Evolutionary conservation across 352 stramenopile genomes (phyloP).

Genomic region (Phytopythium helicoides): DNA sequence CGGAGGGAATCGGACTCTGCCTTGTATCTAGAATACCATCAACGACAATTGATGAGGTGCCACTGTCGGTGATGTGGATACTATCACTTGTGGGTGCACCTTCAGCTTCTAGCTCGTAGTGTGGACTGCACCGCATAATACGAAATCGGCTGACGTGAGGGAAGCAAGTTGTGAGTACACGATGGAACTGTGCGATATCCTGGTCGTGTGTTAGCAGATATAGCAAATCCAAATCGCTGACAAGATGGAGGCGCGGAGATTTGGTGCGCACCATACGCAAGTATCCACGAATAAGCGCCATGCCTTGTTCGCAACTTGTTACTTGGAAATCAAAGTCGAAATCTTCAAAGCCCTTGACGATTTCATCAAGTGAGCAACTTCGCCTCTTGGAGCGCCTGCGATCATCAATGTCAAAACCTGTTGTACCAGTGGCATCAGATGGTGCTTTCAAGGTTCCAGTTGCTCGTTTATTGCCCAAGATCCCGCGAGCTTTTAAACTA

Average conservation of each 20-base stretch:
- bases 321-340: conserved; percentile 55
- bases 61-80: conserved; percentile 8
- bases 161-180: conserved; percentile 35
- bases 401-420: not conserved
- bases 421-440: not conserved
- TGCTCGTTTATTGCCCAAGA: not conserved
- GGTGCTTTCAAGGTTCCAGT: not conserved
- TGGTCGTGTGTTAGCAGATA: conserved; percentile 37
- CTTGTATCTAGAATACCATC: conserved; percentile 7
- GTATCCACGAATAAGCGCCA: conserved; percentile 38
- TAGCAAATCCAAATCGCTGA: conserved; percentile 41
- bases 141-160: conserved; percentile 33
- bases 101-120: not conserved
- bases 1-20: too few species aligned
- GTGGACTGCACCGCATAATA: conserved; percentile 15
- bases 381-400: conserved; percentile 12
- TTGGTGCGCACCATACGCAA: conserved; percentile 31
- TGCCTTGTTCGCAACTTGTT: conserved; percentile 32
- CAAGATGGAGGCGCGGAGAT: conserved; percentile 34
- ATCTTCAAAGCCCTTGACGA: conserved; percentile 41
- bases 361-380: conserved; percentile 33
- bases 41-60: conserved; percentile 1
- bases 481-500: not conserved
- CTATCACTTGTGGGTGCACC: not conserved
- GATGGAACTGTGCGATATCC: conserved; percentile 23